Evolutionary conservation across 208 protist species (phyloP).

Genomic region (Acanthamoeba divionensis): DNA sequence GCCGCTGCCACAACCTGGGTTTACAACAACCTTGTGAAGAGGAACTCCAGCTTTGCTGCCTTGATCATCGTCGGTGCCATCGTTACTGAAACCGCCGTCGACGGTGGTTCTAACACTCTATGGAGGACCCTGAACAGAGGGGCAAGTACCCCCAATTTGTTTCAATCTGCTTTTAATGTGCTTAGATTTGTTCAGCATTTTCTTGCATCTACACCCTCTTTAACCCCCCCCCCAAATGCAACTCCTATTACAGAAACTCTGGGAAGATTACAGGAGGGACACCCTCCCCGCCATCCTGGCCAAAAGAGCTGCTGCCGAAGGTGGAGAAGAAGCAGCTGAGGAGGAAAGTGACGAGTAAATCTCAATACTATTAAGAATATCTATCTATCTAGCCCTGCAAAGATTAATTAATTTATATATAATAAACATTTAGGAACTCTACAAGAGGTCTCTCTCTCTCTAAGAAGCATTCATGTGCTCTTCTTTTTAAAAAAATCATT

Average conservation of each 20-base stretch:
- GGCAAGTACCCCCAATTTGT: not conserved
- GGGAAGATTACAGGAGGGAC: not conserved
- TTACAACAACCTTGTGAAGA: slow-evolving; percentile 39
- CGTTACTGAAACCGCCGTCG: not conserved
- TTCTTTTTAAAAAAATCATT: too few species aligned
- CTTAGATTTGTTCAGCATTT: not conserved
- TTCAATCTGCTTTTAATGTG: not conserved
- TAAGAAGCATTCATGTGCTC: too few species aligned
- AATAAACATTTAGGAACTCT: not conserved
- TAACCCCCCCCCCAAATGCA: not conserved
- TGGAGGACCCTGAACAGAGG: slow-evolving; percentile 1
- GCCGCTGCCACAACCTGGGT: not conserved
- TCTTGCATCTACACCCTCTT: not conserved
- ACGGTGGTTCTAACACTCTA: not conserved
- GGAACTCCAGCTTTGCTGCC: slow-evolving; percentile 30
- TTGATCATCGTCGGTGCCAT: slow-evolving; percentile 27
- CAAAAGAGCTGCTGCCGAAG: not conserved
- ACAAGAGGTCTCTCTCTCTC: too few species aligned
- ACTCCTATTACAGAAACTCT: not conserved
- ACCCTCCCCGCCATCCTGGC: slow-evolving; percentile 1
- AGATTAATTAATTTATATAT: not conserved
- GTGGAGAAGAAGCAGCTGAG: not conserved
- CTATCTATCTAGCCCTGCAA: not conserved
- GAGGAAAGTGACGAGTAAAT: slow-evolving; percentile 14
- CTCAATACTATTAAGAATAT: not conserved